Evolutionary conservation across 75 land plant genomes (phyloP), one percentile per base, ranked within the genome.

Genomic region (Pinus albicaulis): DNA sequence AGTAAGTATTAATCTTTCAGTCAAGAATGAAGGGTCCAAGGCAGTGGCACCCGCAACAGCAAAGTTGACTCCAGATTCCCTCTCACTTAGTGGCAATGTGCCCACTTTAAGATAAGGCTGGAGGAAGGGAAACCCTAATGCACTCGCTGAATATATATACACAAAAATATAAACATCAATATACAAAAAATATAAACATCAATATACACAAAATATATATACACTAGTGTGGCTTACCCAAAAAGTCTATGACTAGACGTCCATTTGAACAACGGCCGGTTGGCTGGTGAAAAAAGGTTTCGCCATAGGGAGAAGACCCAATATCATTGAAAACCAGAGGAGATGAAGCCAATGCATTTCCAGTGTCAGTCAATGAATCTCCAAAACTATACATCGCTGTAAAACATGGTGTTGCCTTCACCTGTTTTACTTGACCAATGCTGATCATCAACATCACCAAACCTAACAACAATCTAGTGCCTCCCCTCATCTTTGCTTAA

Each of bases 331-430:
- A 87, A 22, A 66, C 59, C 5, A 38, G 53, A 61, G 88, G 82
- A 16, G 77, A 79, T 23, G 80, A 74, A 23, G 65, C 73, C 23
- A 86, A 77, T 38, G 73, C 26, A 72, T 80, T 77, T 61, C 91
- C 93, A 19, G 88, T 83, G 78, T 91, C 93, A 7, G 87, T 77
- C 26, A 86, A 76, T 8, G 93, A 89, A 80, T 91, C 92, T 7
- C 91, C 93, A 66, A 91, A 91, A 76, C 84, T 86, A 59, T 80
- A 89, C 8, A 91, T 74, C n/a, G 85, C 71, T 3, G 83, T 24
- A 58, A 82, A 88, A 19, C 71, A 64, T 24, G 10, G 48, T 0
- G 48, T 41, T 5, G 6, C 48, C 6, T 41, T 6, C 31, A 31
- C 38, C 34, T 5, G 0, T 12, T 0, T 38, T 14, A 65, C 34